Percentiles rank a stretch among this genome's conserved stretches.
Conservation (phyloP, 495 filamentous ascomycete species). For the Clohesyomyces aquaticus region DNA sequence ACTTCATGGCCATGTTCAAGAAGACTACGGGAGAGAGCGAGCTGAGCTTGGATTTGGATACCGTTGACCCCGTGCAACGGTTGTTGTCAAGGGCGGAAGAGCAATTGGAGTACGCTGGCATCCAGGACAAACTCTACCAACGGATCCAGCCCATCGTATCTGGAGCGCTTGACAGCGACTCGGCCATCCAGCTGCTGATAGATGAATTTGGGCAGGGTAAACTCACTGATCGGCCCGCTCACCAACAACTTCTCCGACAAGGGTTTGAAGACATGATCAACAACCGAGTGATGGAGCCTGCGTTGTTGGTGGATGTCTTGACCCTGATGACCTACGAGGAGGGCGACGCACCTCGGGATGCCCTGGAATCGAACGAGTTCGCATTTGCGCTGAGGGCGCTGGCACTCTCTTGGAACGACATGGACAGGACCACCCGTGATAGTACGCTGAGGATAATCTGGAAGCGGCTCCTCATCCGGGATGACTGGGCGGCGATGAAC, state of each 20-base stretch:
- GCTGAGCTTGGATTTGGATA: not conserved
- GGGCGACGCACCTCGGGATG: conserved; percentile 34
- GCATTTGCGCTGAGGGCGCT: conserved; percentile 73
- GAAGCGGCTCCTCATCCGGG: conserved; percentile 76
- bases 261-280: conserved; percentile 67
- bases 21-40: conserved; percentile 26
- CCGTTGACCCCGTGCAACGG: not conserved
- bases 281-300: conserved; percentile 66
- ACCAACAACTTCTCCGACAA: conserved; percentile 66
- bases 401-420: conserved; percentile 55
- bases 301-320: conserved; percentile 77
- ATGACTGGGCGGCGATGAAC: conserved; percentile 72
- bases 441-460: conserved; percentile 73
- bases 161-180: conserved; percentile 74
- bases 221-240: conserved; percentile 63
- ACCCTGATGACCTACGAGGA: conserved; percentile 64
- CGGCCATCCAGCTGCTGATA: conserved; percentile 73
- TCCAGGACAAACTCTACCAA: conserved; percentile 75
- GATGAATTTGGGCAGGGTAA: conserved; percentile 63
- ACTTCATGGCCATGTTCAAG: too few species aligned
- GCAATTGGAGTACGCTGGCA: conserved; percentile 60
- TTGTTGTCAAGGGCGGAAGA: not conserved
- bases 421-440: conserved; percentile 55
- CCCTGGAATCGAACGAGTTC: conserved; percentile 55
- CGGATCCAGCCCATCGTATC: conserved; percentile 60